Base-by-base conservation (phyloP, 2,329 filamentous ascomycete species). In the Thielaviopsis punctulata region DNA sequence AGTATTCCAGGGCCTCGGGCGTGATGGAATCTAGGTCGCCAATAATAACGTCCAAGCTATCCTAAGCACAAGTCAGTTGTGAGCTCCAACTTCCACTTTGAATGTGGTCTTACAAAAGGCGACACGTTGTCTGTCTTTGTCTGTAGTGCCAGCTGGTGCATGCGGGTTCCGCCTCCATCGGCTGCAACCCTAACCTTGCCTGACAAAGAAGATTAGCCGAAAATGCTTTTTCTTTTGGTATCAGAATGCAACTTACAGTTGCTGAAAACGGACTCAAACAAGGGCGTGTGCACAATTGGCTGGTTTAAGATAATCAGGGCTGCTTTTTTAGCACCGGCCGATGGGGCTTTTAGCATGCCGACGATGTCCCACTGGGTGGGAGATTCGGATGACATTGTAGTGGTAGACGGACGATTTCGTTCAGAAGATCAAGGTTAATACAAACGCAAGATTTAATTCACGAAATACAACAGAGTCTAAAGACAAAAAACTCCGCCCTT, bases 11-110 rank as follows among this genome's bases (percentile, higher is more conserved):
- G 10, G 84, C 75, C 12, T 76, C 66, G 9, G 77, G 69, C 2
- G 68, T 68, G 18, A 96, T 69, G 3, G 90, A 95, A 68, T 98
- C 92, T 9, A 98, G 74, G 63, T 98, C 92, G 46, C 92, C 92
- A 59, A 94, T 80, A 56, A 98, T 88, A 52, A 76, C 71, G 61
- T 85, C 70, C 1, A 87, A 77, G 53, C 79, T 69, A 61, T 78
- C 66, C 73, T 77, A 52, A 15, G 23, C 7, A 8, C 13, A 10
- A 45, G 12, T 45, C 10, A 22, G 41, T 46, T 18, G 48, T 15
- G 23, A 52, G 45, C 23, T 33, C 8, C 21, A 47, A 15, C 10
- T 9, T n/a, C 18, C 22, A 19, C 9, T n/a, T 5, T 50, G 9
- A 9, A 13, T 13, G 3, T n/a, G 12, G 15, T 5, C 45, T 33